Base-by-base conservation (phyloP, 371 early-diverging fungal species). In the Mortierella sp. region DNA sequence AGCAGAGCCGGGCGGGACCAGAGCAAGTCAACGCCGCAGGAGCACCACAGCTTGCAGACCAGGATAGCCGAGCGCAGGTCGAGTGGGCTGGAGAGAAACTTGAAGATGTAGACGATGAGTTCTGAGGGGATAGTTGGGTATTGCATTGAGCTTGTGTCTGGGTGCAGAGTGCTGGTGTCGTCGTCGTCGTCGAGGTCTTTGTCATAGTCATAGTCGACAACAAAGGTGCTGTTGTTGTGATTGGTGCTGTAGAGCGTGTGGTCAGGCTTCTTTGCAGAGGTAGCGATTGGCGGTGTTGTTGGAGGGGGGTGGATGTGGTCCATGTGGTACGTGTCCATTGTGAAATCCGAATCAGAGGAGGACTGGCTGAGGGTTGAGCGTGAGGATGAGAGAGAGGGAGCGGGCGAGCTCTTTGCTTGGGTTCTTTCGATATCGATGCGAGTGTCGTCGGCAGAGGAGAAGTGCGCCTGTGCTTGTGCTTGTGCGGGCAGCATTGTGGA, bases 31-130 rank as follows among this genome's bases (percentile, higher is more conserved):
- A 84, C 54, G 5, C 85, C 85, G 55, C 85, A 84, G 43, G 61
- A 72, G 73, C 85, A 84, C 85, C 85, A 84, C 2, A 73, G 73
- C 64, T 78, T 84, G 71, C 81, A 84, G 69, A 81, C 85, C n/a
- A 84, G 76, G 71, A 84, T 77, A 1, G 81, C 80, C 50, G 78
- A 78, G 31, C 81, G 80, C 6, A 84, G 59, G 69, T 84, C 85
- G 13, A 78, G 80, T 8, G 85, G 57, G 19, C 64, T 40, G n/a
- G 73, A 31, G 71, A 84, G 40, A 57, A 81, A 84, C 51, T 69
- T 71, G 67, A 80, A 84, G 37, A 84, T 81, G 78, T 75, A 69
- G 31, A 84, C 48, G 55, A 81, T 84, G 61, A 84, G 69, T 51
- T 84, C 85, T 2, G 81, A 75, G 6, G 85, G 85, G 9, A 80